Base-by-base conservation (phyloP, 306 rosid species). In the Cucumis melo region DNA sequence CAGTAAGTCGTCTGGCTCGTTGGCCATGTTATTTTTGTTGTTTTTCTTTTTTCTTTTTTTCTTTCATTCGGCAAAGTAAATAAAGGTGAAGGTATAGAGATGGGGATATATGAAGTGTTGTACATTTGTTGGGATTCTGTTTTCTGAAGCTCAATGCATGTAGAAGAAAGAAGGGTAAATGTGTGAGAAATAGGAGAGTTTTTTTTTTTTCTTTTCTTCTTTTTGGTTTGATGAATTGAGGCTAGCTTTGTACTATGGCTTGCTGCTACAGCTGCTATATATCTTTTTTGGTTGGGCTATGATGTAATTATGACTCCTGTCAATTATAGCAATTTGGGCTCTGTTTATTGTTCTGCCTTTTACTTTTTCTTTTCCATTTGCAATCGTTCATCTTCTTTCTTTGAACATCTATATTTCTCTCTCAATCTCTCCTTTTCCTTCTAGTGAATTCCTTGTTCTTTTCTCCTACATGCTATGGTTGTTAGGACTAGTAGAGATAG, bases 101-200 rank as follows among this genome's bases (percentile, higher is more conserved):
- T 27, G 5, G 73, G 58, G 41, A 2, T 54, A 17, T 7, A 48
- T 71, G 38, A 7, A 72, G 76, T 46, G 59, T 72, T 66, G 73
- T 66, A 66, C 73, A 66, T 66, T 64, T 64, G 48, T 64, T 68
- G 74, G 74, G 74, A 41, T 68, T 68, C 74, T 67, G 36, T 41
- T 41, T 38, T 67, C 54, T 67, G 56, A 44, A 68, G 21, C 74
- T 68, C 74, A 68, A 21, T 27, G 42, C 76, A 15, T 72, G 76
- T 72, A 72, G 59, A 72, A 50, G 76, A 46, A 39, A 63, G 71
- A 64, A 44, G 74, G 36, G 41, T 46, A 72, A 27, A 15, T 71
- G 75, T 71, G 76, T 71, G 76, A 71, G 53, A 38, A 38, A 32
- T 48, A 68, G 34, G 23, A 46, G 75, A 64, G 72, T 68, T 68